Conservation (phyloP, 305 asterid genomes). For the Caryopteris hybrid region DNA sequence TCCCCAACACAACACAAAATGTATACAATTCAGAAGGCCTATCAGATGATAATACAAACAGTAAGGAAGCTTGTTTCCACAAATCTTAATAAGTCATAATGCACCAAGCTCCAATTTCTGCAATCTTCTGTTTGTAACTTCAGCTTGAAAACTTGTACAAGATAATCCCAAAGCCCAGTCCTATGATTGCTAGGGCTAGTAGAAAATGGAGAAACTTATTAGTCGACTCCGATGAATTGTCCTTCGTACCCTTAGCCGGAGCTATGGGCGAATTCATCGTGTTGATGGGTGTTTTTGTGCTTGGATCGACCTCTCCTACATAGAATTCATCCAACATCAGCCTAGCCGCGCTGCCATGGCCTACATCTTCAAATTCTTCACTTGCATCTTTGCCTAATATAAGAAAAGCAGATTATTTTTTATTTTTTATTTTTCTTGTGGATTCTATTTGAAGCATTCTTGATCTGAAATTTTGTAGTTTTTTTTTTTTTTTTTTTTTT, state of each 20-base stretch:
- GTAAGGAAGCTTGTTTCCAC: not conserved
- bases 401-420: not conserved
- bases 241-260: not conserved
- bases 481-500: no score
- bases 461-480: no score
- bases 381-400: constrained; percentile 59
- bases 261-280: not conserved
- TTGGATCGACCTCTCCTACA: constrained; percentile 50
- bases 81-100: no score
- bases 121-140: not conserved
- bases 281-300: not conserved
- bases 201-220: constrained; percentile 15
- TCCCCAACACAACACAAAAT: not conserved
- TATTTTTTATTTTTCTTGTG: no score
- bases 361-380: constrained; percentile 71
- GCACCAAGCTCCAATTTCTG: not conserved
- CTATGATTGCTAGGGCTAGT: constrained; percentile 16
- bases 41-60: not conserved
- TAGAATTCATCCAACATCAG: constrained; percentile 71
- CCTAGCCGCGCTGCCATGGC: constrained; percentile 79
- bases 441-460: no score
- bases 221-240: not conserved
- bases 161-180: constrained; percentile 14
- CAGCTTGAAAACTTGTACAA: constrained; percentile 16
- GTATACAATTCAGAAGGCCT: not conserved